Evolutionary conservation across 2,329 filamentous ascomycete genomes (phyloP), one percentile per base, ranked within the genome.

Genomic region (Pleomassaria siparia): DNA sequence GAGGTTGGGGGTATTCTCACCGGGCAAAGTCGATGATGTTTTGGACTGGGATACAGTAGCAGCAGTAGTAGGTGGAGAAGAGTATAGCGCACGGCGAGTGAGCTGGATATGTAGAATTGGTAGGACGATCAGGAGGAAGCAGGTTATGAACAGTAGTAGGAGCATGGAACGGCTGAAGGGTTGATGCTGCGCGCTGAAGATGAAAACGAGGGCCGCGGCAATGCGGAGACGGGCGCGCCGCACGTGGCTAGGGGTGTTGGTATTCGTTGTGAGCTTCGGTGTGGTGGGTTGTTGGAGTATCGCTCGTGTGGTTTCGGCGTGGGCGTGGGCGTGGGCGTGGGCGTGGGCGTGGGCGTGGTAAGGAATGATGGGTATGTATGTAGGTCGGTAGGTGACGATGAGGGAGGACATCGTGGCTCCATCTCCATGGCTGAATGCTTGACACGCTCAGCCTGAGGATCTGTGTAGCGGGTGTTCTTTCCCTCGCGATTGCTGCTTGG

Each of bases 91-190:
- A 20, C 26, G 46, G 51, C 56, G 59, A 24, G 58, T 49, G 21
- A 55, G 30, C 25, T 65, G 57, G 49, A 61, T 57, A 40, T 46
- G 47, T 12, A 65, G 37, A 24, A 64, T 61, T 13, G 61, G 62
- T 7, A 62, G 41, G 36, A 56, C 50, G 41, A 60, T 51, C 29
- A 62, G 56, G 26, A 63, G 22, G 21, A 58, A 22, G 33, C 53
- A 60, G 21, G 49, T 44, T 20, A 60, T n/a, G n/a, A n/a, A 9
- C 42, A 63, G 47, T 44, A 63, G 21, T 13, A 60, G 21, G 29
- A 52, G 39, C 49, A 54, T 52, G 8, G 16, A 22, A 2, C 16
- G 18, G 21, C 18, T 8, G 32, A 24, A 33, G 3, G 30, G 22
- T 25, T 6, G 42, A 8, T 9, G 42, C 6, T 25, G 22, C 33